Conservation (phyloP, 2,329 filamentous ascomycete genomes). For the Fusarium sp. region DNA sequence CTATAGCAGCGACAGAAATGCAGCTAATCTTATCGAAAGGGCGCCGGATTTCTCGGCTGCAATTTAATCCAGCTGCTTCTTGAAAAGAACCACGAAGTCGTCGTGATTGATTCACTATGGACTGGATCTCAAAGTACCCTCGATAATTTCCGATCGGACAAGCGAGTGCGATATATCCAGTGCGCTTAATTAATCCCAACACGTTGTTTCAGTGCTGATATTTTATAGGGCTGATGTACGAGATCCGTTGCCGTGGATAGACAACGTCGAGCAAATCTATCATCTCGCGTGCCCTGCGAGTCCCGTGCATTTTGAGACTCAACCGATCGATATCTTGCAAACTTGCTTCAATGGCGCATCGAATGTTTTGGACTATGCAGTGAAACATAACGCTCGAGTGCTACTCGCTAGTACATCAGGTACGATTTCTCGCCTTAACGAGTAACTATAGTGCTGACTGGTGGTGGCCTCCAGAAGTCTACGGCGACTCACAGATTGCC, state of each 20-base stretch:
- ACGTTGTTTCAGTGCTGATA: neutral
- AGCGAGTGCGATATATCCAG: slow-evolving; percentile 24
- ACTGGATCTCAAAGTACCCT: slow-evolving; percentile 26
- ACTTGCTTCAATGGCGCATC: slow-evolving; percentile 31
- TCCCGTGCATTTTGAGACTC: slow-evolving; percentile 26
- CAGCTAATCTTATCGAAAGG: slow-evolving; percentile 1
- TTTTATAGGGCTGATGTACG: slow-evolving; percentile 15
- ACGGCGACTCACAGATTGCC: slow-evolving; percentile 20
- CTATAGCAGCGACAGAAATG: neutral
- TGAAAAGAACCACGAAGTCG: slow-evolving; percentile 18
- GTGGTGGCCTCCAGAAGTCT: slow-evolving; percentile 3
- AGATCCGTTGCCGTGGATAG: slow-evolving; percentile 24
- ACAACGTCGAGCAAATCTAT: slow-evolving; percentile 28
- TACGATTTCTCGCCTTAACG: neutral
- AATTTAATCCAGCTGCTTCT: slow-evolving; percentile 29
- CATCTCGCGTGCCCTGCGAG: slow-evolving; percentile 35
- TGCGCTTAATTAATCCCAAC: accelerated
- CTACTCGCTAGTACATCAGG: slow-evolving; percentile 32
- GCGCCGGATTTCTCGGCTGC: slow-evolving; percentile 32
- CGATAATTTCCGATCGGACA: neutral
- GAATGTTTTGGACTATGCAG: slow-evolving; percentile 27
- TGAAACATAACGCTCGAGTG: slow-evolving; percentile 28
- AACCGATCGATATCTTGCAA: slow-evolving; percentile 32
- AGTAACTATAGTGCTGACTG: neutral
- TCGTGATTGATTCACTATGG: slow-evolving; percentile 32